Conservation (phyloP, 176 grass and related monocot genomes). For the Phoenix dactylifera region DNA sequence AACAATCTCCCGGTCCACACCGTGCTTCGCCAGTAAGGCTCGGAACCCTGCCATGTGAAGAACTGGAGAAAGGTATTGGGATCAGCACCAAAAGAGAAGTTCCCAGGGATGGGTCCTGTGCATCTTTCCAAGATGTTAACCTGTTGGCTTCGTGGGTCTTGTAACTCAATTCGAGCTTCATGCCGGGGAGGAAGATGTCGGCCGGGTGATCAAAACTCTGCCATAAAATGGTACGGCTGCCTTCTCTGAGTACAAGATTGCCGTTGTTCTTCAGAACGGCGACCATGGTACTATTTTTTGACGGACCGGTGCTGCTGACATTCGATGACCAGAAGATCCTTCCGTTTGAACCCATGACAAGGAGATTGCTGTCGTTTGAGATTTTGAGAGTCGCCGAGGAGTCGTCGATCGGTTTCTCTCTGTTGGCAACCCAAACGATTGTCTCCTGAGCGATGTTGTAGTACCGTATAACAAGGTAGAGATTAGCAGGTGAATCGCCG, state of each 20-base stretch:
- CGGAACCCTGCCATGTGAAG: slow-evolving; percentile 1
- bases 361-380: slow-evolving; percentile 20
- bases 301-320: neutral
- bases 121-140: slow-evolving; percentile 7
- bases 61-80: neutral
- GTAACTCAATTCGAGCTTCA: slow-evolving; percentile 26
- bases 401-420: slow-evolving; percentile 18
- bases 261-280: slow-evolving; percentile 12
- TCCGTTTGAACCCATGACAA: slow-evolving; percentile 15
- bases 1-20: neutral
- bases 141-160: neutral
- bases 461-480: slow-evolving; percentile 40
- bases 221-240: slow-evolving; percentile 9
- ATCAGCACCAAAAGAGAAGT: slow-evolving; percentile 2
- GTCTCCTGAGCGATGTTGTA: slow-evolving; percentile 16
- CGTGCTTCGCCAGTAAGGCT: neutral
- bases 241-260: slow-evolving; percentile 20
- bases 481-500: neutral
- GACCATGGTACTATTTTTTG: neutral
- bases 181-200: slow-evolving; percentile 23
- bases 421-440: slow-evolving; percentile 48
- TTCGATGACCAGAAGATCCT: slow-evolving; percentile 23
- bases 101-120: neutral
- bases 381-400: neutral
- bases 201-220: slow-evolving; percentile 27